Conservation (phyloP, 2,329 filamentous ascomycete genomes). For the Ascomycota sp. region DNA sequence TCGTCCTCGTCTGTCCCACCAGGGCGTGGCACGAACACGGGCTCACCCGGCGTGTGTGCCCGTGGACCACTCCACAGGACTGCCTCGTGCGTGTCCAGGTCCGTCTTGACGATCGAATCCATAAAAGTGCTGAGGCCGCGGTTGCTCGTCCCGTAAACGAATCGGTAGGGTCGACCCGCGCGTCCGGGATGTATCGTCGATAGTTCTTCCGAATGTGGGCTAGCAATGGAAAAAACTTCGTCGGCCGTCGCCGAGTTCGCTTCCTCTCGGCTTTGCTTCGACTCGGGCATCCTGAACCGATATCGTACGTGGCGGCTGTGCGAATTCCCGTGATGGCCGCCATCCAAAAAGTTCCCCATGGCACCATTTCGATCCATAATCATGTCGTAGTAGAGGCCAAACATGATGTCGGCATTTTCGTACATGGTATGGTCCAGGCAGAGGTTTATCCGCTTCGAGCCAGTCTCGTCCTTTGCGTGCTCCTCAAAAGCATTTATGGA, state of each 20-base stretch:
- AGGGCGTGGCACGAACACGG: constrained; percentile 39
- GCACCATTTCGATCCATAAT: constrained; percentile 32
- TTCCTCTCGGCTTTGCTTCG: constrained; percentile 1
- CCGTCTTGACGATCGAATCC: constrained; percentile 45
- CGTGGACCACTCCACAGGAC: constrained; percentile 34
- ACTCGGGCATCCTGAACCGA: constrained; percentile 16
- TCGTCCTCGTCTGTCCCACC: constrained; percentile 34
- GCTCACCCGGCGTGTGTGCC: constrained; percentile 47
- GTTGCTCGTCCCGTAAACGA: constrained; percentile 35
- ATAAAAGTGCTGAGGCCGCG: constrained; percentile 38
- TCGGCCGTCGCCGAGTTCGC: constrained; percentile 7
- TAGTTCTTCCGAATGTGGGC: constrained; percentile 38
- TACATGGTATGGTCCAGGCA: constrained; percentile 47
- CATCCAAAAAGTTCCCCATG: constrained; percentile 20
- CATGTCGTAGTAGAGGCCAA: constrained; percentile 49
- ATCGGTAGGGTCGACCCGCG: constrained; percentile 32
- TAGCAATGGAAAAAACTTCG: constrained; percentile 24
- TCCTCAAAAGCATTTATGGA: constrained; percentile 60
- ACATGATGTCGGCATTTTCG: constrained; percentile 42
- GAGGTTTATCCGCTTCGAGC: constrained; percentile 22
- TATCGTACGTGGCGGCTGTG: constrained; percentile 22
- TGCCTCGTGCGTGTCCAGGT: constrained; percentile 29
- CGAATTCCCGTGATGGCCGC: constrained; percentile 15
- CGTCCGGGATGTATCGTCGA: constrained; percentile 43
- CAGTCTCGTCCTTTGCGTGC: constrained; percentile 13